phyloP scores from a whole-genome alignment of 192 early-diverging fungal genomes.

The Coemansia sp. region DNA sequence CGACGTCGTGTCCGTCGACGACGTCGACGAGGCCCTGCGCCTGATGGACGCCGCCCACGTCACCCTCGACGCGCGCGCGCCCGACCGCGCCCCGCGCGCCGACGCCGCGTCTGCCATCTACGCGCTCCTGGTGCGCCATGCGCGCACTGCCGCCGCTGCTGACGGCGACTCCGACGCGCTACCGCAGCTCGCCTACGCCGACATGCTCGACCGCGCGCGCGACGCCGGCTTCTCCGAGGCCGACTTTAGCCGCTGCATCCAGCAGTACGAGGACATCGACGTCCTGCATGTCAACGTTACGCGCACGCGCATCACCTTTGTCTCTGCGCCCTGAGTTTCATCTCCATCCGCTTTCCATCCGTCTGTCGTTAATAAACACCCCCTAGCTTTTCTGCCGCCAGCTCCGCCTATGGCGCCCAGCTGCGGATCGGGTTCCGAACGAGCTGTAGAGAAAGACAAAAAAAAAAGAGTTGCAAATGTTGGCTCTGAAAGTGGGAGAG shows the following conservation, averaged over 20 bases:
- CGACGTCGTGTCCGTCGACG: slow-evolving; percentile 60
- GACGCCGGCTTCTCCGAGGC: slow-evolving; percentile 73
- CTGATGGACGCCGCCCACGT: slow-evolving; percentile 89
- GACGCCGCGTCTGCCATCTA: slow-evolving; percentile 66
- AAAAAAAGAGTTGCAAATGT: no score
- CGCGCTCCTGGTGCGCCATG: slow-evolving; percentile 67
- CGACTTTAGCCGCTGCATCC: slow-evolving; percentile 69
- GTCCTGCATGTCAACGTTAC: slow-evolving; percentile 63
- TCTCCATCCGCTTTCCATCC: background rate
- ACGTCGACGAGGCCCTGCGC: slow-evolving; percentile 86
- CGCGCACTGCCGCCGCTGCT: slow-evolving; percentile 60
- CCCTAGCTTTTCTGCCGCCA: background rate
- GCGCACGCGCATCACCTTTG: slow-evolving; percentile 56
- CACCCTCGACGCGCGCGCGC: slow-evolving; percentile 60
- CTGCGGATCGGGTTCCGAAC: no score
- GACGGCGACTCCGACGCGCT: slow-evolving; percentile 13
- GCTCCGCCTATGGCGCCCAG: no score
- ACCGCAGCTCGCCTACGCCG: slow-evolving; percentile 58
- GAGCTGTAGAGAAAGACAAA: no score
- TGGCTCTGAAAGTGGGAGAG: no score
- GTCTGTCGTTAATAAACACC: no score
- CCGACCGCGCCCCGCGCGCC: slow-evolving; percentile 32
- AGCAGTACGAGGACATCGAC: slow-evolving; percentile 70
- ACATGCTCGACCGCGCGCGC: slow-evolving; percentile 65
- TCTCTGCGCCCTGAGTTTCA: slow-evolving; percentile 14